Evolutionary conservation across 768 basidiomycete species (phyloP).

Genomic region (Exsudoporus frostii): DNA sequence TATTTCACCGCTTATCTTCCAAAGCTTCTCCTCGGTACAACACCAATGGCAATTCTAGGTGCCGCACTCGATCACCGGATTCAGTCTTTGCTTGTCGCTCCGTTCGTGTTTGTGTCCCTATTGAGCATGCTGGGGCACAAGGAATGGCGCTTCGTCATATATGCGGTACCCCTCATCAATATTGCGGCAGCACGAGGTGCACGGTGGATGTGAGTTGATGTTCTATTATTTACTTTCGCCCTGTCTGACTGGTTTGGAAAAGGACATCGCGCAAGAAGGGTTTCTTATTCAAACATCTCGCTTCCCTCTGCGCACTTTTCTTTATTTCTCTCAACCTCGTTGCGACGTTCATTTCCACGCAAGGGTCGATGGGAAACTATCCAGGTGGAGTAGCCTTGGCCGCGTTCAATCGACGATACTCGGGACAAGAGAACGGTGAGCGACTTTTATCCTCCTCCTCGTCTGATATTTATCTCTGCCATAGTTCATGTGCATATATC

Average conservation of each 20-base stretch:
- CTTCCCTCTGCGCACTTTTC: conserved; percentile 43
- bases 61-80: conserved; percentile 45
- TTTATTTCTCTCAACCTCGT: conserved; percentile 52
- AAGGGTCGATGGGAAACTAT: conserved; percentile 74
- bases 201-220: conserved; percentile 54
- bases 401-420: conserved; percentile 54
- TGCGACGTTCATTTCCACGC: conserved; percentile 50
- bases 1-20: conserved; percentile 73
- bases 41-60: conserved; percentile 61
- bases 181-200: conserved; percentile 70
- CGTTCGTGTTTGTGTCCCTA: conserved; percentile 50
- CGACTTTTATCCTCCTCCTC: neutral
- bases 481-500: conserved; percentile 73
- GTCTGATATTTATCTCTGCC: neutral
- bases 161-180: conserved; percentile 80
- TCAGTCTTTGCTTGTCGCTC: conserved; percentile 49
- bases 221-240: neutral
- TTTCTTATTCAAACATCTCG: conserved; percentile 42
- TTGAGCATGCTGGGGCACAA: conserved; percentile 87
- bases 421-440: conserved; percentile 32
- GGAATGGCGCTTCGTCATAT: conserved; percentile 96
- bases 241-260: neutral
- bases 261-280: conserved; percentile 52
- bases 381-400: conserved; percentile 80
- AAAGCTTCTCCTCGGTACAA: conserved; percentile 66